Evolutionary conservation across 1,139 yeast species (phyloP).

Genomic region (Hansenula anomala): DNA sequence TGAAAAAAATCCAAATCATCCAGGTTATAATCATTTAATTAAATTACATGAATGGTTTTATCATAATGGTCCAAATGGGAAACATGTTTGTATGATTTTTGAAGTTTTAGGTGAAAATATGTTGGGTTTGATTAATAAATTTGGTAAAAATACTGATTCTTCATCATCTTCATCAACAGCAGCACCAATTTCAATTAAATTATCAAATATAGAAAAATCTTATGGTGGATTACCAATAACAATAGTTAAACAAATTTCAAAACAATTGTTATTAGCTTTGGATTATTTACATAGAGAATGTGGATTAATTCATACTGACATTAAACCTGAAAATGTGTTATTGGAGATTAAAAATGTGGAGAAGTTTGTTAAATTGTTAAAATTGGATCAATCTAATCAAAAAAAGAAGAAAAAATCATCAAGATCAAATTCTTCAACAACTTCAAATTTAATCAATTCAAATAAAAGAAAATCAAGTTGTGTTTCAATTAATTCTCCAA

Average conservation of each 20-base stretch:
- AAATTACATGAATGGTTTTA: slow-evolving; percentile 69
- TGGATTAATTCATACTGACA: slow-evolving; percentile 89
- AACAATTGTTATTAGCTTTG: slow-evolving; percentile 68
- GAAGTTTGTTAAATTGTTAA: slow-evolving; percentile 44
- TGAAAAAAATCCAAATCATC: slow-evolving; percentile 51
- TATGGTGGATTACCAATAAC: slow-evolving; percentile 68
- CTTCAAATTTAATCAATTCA: background rate
- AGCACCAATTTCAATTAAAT: slow-evolving; percentile 3
- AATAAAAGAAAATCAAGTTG: background rate
- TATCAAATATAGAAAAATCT: slow-evolving; percentile 10
- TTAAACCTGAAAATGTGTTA: slow-evolving; percentile 87
- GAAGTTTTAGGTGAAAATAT: slow-evolving; percentile 84
- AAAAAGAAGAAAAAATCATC: background rate
- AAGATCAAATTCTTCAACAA: background rate
- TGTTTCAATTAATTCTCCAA: slow-evolving; percentile 8
- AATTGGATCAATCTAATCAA: background rate
- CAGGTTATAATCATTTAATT: slow-evolving; percentile 70
- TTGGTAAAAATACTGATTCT: slow-evolving; percentile 37
- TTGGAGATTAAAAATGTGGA: slow-evolving; percentile 78
- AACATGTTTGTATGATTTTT: slow-evolving; percentile 84
- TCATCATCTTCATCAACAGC: background rate
- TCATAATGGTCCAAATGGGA: slow-evolving; percentile 77
- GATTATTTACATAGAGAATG: slow-evolving; percentile 81
- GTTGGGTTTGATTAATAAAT: slow-evolving; percentile 63
- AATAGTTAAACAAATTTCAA: slow-evolving; percentile 75